Conservation (phyloP, 768 basidiomycete genomes). For the Xanthoconium purpureum region DNA sequence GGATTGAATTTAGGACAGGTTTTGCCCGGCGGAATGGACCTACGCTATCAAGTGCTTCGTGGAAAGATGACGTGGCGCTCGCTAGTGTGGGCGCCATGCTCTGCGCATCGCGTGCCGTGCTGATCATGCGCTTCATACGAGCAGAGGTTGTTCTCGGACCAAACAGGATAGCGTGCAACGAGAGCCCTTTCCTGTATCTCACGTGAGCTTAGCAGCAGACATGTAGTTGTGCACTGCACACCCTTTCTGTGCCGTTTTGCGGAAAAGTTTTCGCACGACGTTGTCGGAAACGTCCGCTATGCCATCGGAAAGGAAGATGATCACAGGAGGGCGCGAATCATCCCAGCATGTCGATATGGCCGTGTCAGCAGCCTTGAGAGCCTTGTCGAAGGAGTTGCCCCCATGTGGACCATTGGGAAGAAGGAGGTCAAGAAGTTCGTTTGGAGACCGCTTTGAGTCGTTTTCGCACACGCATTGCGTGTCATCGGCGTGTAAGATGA, state of each 20-base stretch:
- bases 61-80: slow-evolving; percentile 42
- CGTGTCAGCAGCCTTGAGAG: slow-evolving; percentile 36
- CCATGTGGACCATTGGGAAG: slow-evolving; percentile 34
- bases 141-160: slow-evolving; percentile 32
- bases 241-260: slow-evolving; percentile 39
- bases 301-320: slow-evolving; percentile 60
- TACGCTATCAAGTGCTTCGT: slow-evolving; percentile 50
- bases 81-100: slow-evolving; percentile 26
- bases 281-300: slow-evolving; percentile 37
- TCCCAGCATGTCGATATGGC: slow-evolving; percentile 46
- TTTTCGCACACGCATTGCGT: slow-evolving; percentile 34
- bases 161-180: slow-evolving; percentile 57
- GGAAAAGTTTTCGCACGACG: slow-evolving; percentile 37
- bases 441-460: slow-evolving; percentile 42
- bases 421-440: slow-evolving; percentile 41
- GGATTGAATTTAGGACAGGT: background rate
- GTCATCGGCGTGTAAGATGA: slow-evolving; percentile 43
- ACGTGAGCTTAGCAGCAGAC: background rate
- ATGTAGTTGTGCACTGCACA: slow-evolving; percentile 13
- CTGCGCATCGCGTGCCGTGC: slow-evolving; percentile 47
- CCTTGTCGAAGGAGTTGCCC: slow-evolving; percentile 43
- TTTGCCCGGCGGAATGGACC: slow-evolving; percentile 7
- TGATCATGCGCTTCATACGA: slow-evolving; percentile 44
- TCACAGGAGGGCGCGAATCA: slow-evolving; percentile 43
- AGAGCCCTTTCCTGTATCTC: slow-evolving; percentile 45